Evolutionary conservation across 2,329 filamentous ascomycete genomes (phyloP), one percentile per base, ranked within the genome.

Genomic region (Cladophialophora bantiana): DNA sequence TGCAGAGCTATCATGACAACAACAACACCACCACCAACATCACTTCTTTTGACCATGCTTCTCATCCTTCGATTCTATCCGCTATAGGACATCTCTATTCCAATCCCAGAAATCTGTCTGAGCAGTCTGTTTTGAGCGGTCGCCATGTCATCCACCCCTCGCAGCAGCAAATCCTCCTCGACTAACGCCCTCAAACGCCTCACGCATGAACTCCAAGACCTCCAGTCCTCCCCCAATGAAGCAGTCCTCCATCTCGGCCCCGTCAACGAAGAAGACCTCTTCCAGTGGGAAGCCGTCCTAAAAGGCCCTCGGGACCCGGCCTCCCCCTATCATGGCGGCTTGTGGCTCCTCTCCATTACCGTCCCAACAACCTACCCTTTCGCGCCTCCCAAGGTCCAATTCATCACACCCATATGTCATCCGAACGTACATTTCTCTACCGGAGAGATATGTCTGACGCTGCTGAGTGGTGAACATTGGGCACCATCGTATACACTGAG

Each of bases 361-460:
- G 86, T 98, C 74, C 94, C 95, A 0, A 72, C 85, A 0, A 87
- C 85, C 48, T 98, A 99, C 80, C 95, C 95, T 2, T 84, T 91
- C 65, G 80, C 86, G 0, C 90, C 95, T 1, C 95, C 95, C 0
- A 85, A 83, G 48, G 89, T 99, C 71, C 83, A 81, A 65, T 99
- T 99, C 82, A 81, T 84, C n/a, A 99, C 93, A 40, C 88, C 88
- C 69, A 88, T 96, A 71, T 91, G 92, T 74, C 93, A 97, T 81
- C 89, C 94, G 56, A 97, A 97, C 79, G 88, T 90, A 54, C 82
- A 85, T 68, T 88, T 88, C 76, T 81, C 83, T 45, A 93, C 88
- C 2, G 95, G 95, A 73, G 94, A 97, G 80, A 95, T 99, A 76
- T 99, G 95, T 78, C 87, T 98, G 34, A 95, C 97, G 76, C 85